Evolutionary conservation across 768 basidiomycete genomes (phyloP), one percentile per base, ranked within the genome.

Genomic region (Tricholoma flavovirens): DNA sequence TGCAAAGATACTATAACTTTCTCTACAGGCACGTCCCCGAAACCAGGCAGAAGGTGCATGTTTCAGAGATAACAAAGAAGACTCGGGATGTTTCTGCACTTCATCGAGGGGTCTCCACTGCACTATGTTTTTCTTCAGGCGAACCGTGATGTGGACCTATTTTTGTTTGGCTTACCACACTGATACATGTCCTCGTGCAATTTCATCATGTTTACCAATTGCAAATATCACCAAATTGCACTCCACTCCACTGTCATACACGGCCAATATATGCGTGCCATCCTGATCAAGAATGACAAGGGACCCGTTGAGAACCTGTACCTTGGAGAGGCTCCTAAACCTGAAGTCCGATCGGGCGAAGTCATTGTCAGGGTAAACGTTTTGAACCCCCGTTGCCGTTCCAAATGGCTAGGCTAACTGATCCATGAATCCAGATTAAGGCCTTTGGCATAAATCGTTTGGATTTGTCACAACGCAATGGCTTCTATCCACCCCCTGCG

Each of bases 381-480:
- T 35, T 10, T n/a, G n/a, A n/a, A n/a, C n/a, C n/a, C n/a, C n/a
- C 15, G 26, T 29, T 15, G 38, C 51, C 53, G 4, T n/a, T n/a
- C 32, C 29, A 26, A 36, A 38, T 21, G 33, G 14, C 54, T 29
- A 19, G 49, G 29, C 56, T 22, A 36, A 51, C 24, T 46, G 43
- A 45, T 32, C 21, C 29, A 14, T 54, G 45, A 21, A 53, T 29
- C 14, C 59, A 91, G 88, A 77, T 90, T 64, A 83, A 82, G 68
- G 86, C 86, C 1, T 94, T 95, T 67, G 90, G 91, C n/a, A 71
- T 95, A 57, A 95, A 95, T 70, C 80, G 93, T 29, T 86, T 91
- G 91, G 93, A 95, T 65, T 77, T 92, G 53, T 51, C 60, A 5
- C 93, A 91, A 67, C 81, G 87, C 5, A 76, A 84, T 65, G 88